Evolutionary conservation across 2,329 filamentous ascomycete genomes (phyloP).

Genomic region (Periglandula ipomoeae): DNA sequence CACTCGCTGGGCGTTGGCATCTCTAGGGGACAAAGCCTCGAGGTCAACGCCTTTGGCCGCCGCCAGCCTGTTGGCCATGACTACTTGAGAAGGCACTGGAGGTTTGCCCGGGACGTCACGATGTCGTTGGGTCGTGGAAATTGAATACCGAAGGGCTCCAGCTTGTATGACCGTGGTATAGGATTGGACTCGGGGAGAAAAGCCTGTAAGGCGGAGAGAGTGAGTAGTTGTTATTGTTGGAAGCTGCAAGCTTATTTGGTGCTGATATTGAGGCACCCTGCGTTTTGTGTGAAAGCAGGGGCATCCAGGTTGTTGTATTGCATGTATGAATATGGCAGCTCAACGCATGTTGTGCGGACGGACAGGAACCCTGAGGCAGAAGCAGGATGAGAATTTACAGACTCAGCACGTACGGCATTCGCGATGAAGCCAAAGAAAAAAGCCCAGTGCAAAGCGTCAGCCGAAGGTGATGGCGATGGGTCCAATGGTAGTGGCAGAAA

Average conservation of each 20-base stretch:
- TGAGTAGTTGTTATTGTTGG: background rate
- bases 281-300: background rate
- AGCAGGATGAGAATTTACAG: conserved; percentile 15
- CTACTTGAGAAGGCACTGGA: conserved; percentile 6
- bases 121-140: background rate
- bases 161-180: background rate
- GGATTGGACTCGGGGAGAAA: background rate
- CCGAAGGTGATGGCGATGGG: conserved; percentile 1
- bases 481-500: background rate
- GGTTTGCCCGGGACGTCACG: conserved; percentile 1
- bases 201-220: background rate
- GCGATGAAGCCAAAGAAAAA: conserved; percentile 14
- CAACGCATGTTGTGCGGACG: background rate
- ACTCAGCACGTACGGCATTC: conserved; percentile 18
- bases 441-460: conserved; percentile 3
- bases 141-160: background rate
- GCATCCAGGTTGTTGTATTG: background rate
- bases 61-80: conserved; percentile 40
- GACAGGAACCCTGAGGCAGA: background rate
- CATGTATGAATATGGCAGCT: background rate
- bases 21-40: conserved; percentile 56
- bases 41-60: conserved; percentile 42
- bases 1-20: conserved; percentile 51
- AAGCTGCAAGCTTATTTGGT: background rate
- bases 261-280: background rate